phyloP scores from a whole-genome alignment of 805 yeast genomes.

The Kazachstania kunashirensis region DNA sequence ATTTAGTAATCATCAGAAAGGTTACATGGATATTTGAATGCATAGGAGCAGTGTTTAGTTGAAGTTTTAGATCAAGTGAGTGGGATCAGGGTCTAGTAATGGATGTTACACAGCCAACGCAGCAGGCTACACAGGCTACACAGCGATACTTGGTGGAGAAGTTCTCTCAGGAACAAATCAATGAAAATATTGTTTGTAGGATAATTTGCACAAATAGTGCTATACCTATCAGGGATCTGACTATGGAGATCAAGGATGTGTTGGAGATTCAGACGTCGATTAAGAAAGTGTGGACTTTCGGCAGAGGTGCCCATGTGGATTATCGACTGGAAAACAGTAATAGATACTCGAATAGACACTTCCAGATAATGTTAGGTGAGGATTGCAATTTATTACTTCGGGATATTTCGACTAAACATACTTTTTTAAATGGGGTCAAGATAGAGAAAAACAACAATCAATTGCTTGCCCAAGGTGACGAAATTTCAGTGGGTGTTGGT shows the following conservation, averaged over 20 bases:
- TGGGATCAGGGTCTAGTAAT: too few relatives aligned
- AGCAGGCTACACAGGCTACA: conserved; percentile 36
- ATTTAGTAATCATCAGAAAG: too few relatives aligned
- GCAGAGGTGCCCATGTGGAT: conserved; percentile 60
- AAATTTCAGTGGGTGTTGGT: conserved; percentile 82
- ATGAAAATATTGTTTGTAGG: conserved; percentile 40
- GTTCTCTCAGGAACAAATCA: conserved; percentile 32
- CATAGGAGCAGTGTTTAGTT: too few relatives aligned
- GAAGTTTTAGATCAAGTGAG: too few relatives aligned
- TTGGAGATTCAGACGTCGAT: conserved; percentile 17
- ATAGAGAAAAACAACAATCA: conserved; percentile 71
- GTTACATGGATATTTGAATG: too few relatives aligned
- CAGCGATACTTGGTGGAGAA: conserved; percentile 29
- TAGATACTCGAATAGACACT: conserved; percentile 66
- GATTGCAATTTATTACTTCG: conserved; percentile 39
- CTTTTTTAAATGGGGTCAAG: conserved; percentile 67
- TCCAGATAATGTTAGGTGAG: conserved; percentile 56
- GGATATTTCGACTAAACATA: conserved; percentile 87
- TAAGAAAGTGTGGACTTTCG: conserved; percentile 54
- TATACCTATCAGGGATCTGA: conserved; percentile 38
- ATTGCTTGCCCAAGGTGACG: conserved; percentile 85
- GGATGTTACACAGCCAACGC: conserved; percentile 36
- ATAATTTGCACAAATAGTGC: conserved; percentile 54
- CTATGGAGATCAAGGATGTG: conserved; percentile 28
- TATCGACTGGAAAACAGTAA: conserved; percentile 52